These are phyloP conservation scores for Globisporangium irregulare DNA, from an alignment of 352 stramenopile species.

Conservation along the genomic window DNA sequence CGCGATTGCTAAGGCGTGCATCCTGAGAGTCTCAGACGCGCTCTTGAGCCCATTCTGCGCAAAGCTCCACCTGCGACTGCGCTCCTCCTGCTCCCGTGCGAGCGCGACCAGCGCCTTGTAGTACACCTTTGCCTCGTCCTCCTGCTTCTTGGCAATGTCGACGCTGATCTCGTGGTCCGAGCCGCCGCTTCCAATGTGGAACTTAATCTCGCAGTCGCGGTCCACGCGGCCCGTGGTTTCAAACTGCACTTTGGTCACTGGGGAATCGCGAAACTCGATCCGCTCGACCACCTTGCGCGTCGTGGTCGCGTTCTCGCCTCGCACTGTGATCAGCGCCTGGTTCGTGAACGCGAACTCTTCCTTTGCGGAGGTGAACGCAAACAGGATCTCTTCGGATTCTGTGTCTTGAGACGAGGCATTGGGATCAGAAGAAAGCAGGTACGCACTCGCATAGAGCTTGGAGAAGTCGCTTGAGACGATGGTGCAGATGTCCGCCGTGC, in stretches of 20 bases:
- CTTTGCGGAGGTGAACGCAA: slow-evolving; percentile 49
- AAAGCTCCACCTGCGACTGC: background rate
- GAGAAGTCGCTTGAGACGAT: slow-evolving; percentile 35
- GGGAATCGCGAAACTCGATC: slow-evolving; percentile 36
- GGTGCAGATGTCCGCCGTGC: slow-evolving; percentile 48
- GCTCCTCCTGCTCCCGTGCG: background rate
- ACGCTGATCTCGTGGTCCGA: slow-evolving; percentile 30
- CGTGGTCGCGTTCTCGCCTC: slow-evolving; percentile 43
- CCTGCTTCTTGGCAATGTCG: slow-evolving; percentile 52
- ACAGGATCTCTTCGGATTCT: slow-evolving; percentile 32
- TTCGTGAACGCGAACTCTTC: slow-evolving; percentile 69
- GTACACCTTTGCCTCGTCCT: slow-evolving; percentile 37
- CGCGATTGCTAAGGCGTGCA: background rate
- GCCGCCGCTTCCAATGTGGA: slow-evolving; percentile 29
- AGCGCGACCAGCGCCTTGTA: slow-evolving; percentile 39
- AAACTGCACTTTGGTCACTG: slow-evolving; percentile 34
- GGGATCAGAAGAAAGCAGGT: slow-evolving; percentile 40
- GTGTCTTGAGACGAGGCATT: slow-evolving; percentile 2
- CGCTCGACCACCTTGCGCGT: slow-evolving; percentile 50
- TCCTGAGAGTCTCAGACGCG: background rate
- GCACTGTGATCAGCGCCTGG: slow-evolving; percentile 40
- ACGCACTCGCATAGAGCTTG: slow-evolving; percentile 27
- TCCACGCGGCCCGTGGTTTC: slow-evolving; percentile 55
- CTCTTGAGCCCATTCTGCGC: background rate
- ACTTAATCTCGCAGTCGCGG: slow-evolving; percentile 67